Evolutionary conservation across 2,329 filamentous ascomycete genomes (phyloP).

Genomic region (Sporothrix luriei): DNA sequence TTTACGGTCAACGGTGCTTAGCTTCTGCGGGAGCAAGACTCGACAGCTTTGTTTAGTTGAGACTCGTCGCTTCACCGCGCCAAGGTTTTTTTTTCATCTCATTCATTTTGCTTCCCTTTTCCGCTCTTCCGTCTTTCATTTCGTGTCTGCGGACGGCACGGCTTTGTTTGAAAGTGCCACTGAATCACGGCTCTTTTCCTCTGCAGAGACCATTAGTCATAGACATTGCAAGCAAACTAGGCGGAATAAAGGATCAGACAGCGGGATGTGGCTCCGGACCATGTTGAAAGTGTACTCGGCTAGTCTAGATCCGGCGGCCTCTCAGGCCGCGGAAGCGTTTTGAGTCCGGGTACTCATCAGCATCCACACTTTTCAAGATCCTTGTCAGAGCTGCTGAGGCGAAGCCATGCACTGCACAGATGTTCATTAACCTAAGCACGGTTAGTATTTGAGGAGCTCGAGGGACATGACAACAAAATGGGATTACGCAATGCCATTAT

Average conservation of each 20-base stretch:
- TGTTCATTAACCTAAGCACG: neutral
- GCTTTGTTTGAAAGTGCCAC: constrained; percentile 6
- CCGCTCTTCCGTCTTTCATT: neutral
- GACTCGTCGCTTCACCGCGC: neutral
- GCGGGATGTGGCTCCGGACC: neutral
- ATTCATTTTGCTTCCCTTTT: neutral
- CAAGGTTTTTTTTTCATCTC: neutral
- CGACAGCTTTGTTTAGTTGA: neutral
- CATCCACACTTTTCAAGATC: neutral
- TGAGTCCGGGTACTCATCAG: neutral
- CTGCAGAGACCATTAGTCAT: neutral
- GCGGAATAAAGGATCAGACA: neutral
- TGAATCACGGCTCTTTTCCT: neutral
- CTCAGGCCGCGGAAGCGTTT: neutral
- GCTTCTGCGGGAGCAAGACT: neutral
- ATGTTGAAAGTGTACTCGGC: neutral
- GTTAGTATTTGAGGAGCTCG: neutral
- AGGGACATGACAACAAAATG: neutral
- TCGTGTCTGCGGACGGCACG: neutral
- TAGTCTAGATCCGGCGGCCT: neutral
- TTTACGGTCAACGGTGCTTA: neutral
- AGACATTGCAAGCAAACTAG: neutral
- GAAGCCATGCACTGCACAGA: neutral
- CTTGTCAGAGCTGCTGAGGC: neutral
- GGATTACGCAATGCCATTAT: neutral